Conservation (phyloP, 208 protist genomes). For the Trypanosomatidae sp. region DNA sequence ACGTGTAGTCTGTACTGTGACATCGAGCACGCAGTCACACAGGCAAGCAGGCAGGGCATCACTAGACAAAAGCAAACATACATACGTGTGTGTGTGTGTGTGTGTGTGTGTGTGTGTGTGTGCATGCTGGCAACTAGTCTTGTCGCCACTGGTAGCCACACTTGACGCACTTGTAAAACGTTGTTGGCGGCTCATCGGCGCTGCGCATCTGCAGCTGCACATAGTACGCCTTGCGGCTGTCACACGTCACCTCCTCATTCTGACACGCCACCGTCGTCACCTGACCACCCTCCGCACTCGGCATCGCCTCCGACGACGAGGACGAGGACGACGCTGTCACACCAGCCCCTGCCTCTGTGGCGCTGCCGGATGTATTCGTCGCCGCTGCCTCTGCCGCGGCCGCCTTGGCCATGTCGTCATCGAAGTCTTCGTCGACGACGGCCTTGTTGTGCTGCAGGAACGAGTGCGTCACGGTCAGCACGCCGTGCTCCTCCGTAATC, state of each 20-base stretch:
- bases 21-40: neutral
- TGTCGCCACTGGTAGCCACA: conserved; percentile 90
- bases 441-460: conserved; percentile 31
- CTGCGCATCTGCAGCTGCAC: conserved; percentile 96
- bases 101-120: neutral
- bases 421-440: conserved; percentile 5
- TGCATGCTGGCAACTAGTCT: conserved; percentile 17
- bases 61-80: neutral
- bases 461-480: conserved; percentile 34
- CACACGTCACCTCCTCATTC: conserved; percentile 72
- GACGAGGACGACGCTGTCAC: neutral
- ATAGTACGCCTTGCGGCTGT: conserved; percentile 82
- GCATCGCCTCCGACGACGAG: neutral
- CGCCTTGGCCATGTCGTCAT: neutral
- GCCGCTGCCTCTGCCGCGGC: neutral
- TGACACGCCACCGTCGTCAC: conserved; percentile 70
- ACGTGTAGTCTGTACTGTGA: neutral
- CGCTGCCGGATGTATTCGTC: neutral
- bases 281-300: conserved; percentile 53
- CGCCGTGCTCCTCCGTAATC: conserved; percentile 8
- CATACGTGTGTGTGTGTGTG: neutral
- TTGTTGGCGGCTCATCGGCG: conserved; percentile 96
- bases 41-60: neutral
- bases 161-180: conserved; percentile 94
- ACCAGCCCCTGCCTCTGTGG: neutral